phyloP scores from a whole-genome alignment of 768 basidiomycete species.

The Tylopilus sp. region DNA sequence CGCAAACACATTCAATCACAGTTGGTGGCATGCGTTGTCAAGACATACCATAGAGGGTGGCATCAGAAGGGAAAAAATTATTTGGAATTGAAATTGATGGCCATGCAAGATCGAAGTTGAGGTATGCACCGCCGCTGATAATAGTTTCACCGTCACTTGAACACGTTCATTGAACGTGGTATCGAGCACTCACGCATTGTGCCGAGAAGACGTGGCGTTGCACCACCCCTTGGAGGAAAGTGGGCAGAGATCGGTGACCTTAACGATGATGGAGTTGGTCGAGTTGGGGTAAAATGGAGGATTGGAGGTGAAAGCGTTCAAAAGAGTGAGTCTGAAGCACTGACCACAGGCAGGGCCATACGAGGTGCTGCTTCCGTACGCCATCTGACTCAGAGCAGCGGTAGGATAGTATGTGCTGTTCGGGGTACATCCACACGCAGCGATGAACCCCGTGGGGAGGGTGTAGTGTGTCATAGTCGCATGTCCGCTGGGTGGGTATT shows the following conservation, averaged over 20 bases:
- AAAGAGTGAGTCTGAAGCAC: slow-evolving; percentile 75
- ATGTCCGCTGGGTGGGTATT: slow-evolving; percentile 56
- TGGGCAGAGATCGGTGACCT: slow-evolving; percentile 81
- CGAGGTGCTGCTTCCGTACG: slow-evolving; percentile 68
- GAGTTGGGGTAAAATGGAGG: slow-evolving; percentile 68
- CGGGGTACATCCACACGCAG: slow-evolving; percentile 74
- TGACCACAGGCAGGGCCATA: slow-evolving; percentile 75
- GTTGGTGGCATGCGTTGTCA: not conserved
- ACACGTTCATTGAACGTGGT: not conserved
- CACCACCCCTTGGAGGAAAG: slow-evolving; percentile 64
- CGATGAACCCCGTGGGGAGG: slow-evolving; percentile 45
- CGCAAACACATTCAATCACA: slow-evolving; percentile 34
- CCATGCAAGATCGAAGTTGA: slow-evolving; percentile 83
- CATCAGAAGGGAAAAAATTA: slow-evolving; percentile 74
- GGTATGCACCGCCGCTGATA: slow-evolving; percentile 57
- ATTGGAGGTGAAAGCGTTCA: slow-evolving; percentile 60
- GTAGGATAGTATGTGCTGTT: slow-evolving; percentile 69
- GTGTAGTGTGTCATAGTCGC: slow-evolving; percentile 81
- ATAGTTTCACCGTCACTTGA: not conserved
- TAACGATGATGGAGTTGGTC: slow-evolving; percentile 63
- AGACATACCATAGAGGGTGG: slow-evolving; percentile 55
- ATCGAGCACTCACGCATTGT: slow-evolving; percentile 54
- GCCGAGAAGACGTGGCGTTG: slow-evolving; percentile 54
- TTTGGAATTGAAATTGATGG: slow-evolving; percentile 68
- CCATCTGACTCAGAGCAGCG: slow-evolving; percentile 76